These are phyloP conservation scores for Paramecium primaurelia DNA, from an alignment of 73 alveolate species.

Conservation along the genomic window DNA sequence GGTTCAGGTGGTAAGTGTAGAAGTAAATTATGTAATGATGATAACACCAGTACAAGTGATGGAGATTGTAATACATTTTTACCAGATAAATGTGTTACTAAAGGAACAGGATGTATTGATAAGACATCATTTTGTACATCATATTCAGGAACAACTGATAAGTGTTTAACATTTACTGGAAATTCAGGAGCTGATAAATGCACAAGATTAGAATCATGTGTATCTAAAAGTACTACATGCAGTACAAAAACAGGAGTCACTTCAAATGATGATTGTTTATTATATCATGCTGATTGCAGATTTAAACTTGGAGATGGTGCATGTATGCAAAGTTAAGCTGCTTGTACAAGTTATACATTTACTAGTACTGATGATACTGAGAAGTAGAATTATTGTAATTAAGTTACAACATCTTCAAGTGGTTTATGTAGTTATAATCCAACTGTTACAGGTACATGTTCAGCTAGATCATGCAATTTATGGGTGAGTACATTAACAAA, in stretches of 20 bases:
- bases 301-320: neutral
- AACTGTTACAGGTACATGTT: neutral
- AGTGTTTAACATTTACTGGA: neutral
- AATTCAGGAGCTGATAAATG: neutral
- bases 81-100: neutral
- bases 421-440: neutral
- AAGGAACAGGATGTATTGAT: neutral
- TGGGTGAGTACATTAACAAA: neutral
- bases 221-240: neutral
- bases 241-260: neutral
- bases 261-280: neutral
- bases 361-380: neutral
- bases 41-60: neutral
- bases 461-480: neutral
- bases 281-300: neutral
- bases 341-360: neutral
- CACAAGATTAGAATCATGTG: neutral
- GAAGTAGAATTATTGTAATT: neutral
- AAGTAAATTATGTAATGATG: neutral
- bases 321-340: neutral
- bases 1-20: neutral
- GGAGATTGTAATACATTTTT: slow-evolving; percentile 23
- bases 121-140: neutral
- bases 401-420: neutral
- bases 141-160: neutral